Evolutionary conservation across 148 eudicot species (phyloP).

Genomic region (Silene conica): DNA sequence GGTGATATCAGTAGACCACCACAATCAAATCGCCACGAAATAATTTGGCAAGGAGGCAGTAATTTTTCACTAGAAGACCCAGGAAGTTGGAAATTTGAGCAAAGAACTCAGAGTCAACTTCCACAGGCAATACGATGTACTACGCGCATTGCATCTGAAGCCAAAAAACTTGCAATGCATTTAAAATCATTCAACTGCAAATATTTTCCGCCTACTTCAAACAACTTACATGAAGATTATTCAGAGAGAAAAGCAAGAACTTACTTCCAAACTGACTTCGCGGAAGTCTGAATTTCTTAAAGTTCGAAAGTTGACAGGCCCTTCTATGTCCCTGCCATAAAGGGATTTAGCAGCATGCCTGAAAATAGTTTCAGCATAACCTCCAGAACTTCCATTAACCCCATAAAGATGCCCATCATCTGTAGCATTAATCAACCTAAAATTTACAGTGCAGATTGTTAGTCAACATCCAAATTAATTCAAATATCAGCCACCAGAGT

Average conservation of each 20-base stretch:
- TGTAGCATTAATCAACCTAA: conserved; percentile 73
- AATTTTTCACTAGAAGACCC: too few species aligned
- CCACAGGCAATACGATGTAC: not conserved
- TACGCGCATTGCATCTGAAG: not conserved
- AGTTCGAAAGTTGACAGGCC: conserved; percentile 61
- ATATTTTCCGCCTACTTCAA: not conserved
- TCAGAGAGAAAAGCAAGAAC: conserved; percentile 23
- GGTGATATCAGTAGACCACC: too few species aligned
- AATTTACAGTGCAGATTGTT: not conserved
- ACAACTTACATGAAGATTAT: not conserved
- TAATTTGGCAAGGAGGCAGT: too few species aligned
- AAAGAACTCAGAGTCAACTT: not conserved
- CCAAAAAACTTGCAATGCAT: not conserved
- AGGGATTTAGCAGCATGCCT: conserved; percentile 72
- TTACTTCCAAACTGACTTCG: conserved; percentile 79
- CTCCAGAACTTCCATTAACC: conserved; percentile 89
- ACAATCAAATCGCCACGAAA: too few species aligned
- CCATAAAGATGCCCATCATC: conserved; percentile 81
- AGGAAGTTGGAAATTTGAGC: not conserved
- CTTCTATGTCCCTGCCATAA: conserved; percentile 61
- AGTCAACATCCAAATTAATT: not conserved
- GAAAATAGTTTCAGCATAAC: conserved; percentile 82
- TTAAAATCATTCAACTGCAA: not conserved
- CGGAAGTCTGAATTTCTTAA: conserved; percentile 80
- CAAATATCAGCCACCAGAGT: not conserved